These are phyloP conservation scores for Cenococcum geophilum DNA, from an alignment of 495 filamentous ascomycete genomes.

Conservation along the genomic window DNA sequence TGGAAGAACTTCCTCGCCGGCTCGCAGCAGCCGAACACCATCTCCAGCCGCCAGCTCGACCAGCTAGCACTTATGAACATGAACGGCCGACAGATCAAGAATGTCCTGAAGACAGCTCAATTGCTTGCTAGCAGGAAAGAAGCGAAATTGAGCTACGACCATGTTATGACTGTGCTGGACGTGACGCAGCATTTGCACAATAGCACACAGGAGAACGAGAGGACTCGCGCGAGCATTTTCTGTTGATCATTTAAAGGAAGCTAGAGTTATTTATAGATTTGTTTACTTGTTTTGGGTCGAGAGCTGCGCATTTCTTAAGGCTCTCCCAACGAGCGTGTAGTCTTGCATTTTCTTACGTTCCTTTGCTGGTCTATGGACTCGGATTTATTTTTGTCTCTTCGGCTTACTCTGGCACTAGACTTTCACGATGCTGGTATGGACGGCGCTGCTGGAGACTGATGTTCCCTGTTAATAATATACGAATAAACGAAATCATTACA, in stretches of 20 bases:
- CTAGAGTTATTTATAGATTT: too few relatives aligned
- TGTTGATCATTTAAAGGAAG: conserved; percentile 3
- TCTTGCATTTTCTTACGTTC: too few relatives aligned
- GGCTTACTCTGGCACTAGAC: too few relatives aligned
- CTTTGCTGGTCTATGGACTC: too few relatives aligned
- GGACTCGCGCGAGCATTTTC: conserved; percentile 20
- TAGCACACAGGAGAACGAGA: conserved; percentile 30
- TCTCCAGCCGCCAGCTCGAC: conserved; percentile 42
- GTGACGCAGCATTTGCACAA: conserved; percentile 42
- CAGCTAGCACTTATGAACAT: conserved; percentile 44
- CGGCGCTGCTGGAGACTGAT: too few relatives aligned
- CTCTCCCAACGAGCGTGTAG: too few relatives aligned
- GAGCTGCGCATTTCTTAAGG: too few relatives aligned
- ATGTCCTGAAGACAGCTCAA: conserved; percentile 53
- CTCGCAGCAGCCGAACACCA: conserved; percentile 29
- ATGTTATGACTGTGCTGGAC: conserved; percentile 46
- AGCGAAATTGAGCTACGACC: conserved; percentile 37
- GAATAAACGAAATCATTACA: too few relatives aligned
- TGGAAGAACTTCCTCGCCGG: conserved; percentile 45
- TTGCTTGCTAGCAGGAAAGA: conserved; percentile 40
- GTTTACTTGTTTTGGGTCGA: too few relatives aligned
- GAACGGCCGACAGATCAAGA: conserved; percentile 63
- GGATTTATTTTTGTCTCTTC: too few relatives aligned
- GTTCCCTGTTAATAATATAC: too few relatives aligned
- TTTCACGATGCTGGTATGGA: too few relatives aligned